Evolutionary conservation across 2,329 filamentous ascomycete species (phyloP).

Genomic region (Trichoderma sp.): DNA sequence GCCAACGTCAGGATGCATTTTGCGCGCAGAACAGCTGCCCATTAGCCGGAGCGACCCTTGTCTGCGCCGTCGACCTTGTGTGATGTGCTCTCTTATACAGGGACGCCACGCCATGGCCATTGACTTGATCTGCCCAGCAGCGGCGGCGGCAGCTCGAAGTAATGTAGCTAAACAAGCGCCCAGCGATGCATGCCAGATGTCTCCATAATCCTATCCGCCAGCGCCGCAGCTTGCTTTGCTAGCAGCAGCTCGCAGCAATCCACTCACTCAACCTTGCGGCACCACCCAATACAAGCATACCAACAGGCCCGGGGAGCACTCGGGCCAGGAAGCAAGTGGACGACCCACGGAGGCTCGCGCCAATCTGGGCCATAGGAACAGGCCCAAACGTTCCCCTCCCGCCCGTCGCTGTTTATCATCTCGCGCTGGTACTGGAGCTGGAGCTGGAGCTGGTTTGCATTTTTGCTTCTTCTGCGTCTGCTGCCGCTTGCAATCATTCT

Average conservation of each 20-base stretch:
- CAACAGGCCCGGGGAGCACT: slow-evolving; percentile 18
- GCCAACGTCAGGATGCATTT: slow-evolving; percentile 13
- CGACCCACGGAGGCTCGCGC: slow-evolving; percentile 20
- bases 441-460: not conserved
- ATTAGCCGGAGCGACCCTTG: slow-evolving; percentile 10
- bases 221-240: slow-evolving; percentile 15
- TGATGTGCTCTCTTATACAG: not conserved
- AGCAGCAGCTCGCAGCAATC: slow-evolving; percentile 17
- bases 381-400: slow-evolving; percentile 20
- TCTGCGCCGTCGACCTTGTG: not conserved
- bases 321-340: slow-evolving; percentile 18
- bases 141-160: slow-evolving; percentile 12
- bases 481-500: slow-evolving; percentile 7
- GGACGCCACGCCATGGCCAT: slow-evolving; percentile 3
- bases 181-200: slow-evolving; percentile 19
- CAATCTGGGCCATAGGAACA: slow-evolving; percentile 21
- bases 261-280: slow-evolving; percentile 16
- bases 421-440: slow-evolving; percentile 14
- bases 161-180: slow-evolving; percentile 11
- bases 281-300: slow-evolving; percentile 18
- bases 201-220: slow-evolving; percentile 18
- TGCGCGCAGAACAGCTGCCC: slow-evolving; percentile 1
- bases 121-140: slow-evolving; percentile 4
- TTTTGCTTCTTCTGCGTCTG: not conserved
- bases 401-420: slow-evolving; percentile 20